Percentiles rank a stretch among this genome's conserved stretches.
Evolutionary conservation across 805 yeast genomes (phyloP).

Genomic region (Yarrowia deformans): DNA sequence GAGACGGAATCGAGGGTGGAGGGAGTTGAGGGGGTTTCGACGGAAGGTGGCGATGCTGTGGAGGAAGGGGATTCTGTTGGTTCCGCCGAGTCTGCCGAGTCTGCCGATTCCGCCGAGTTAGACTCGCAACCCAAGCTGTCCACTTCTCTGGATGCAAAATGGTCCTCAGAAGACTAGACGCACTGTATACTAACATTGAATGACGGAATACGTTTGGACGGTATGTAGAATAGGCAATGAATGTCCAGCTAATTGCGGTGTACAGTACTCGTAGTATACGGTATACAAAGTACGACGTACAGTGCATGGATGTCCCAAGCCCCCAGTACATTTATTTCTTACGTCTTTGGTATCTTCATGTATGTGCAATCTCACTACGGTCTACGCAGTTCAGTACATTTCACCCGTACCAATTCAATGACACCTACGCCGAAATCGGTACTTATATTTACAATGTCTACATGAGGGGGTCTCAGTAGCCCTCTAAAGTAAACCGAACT

Average conservation of each 20-base stretch:
- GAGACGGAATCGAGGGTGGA: slow-evolving; percentile 29
- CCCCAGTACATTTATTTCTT: too few relatives aligned
- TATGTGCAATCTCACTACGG: too few relatives aligned
- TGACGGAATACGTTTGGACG: background rate
- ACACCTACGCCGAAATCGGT: slow-evolving; percentile 26
- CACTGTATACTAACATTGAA: slow-evolving; percentile 28
- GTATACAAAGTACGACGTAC: too few relatives aligned
- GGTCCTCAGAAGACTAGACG: slow-evolving; percentile 30
- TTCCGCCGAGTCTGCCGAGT: background rate
- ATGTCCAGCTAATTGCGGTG: too few relatives aligned
- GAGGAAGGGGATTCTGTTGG: background rate
- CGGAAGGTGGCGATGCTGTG: background rate
- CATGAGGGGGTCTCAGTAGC: background rate
- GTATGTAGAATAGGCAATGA: too few relatives aligned
- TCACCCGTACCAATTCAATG: slow-evolving; percentile 8
- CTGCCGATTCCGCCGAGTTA: background rate
- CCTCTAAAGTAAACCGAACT: too few relatives aligned
- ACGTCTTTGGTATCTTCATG: too few relatives aligned
- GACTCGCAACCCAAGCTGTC: slow-evolving; percentile 19
- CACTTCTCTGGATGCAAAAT: slow-evolving; percentile 27
- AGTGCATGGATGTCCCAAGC: too few relatives aligned
- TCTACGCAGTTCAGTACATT: background rate
- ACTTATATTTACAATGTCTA: slow-evolving; percentile 18
- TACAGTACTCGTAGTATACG: too few relatives aligned
- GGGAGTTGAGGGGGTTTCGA: background rate